Base-by-base conservation (phyloP, 1,284 basidiomycete species). In the Marasmius tenuissimus region DNA sequence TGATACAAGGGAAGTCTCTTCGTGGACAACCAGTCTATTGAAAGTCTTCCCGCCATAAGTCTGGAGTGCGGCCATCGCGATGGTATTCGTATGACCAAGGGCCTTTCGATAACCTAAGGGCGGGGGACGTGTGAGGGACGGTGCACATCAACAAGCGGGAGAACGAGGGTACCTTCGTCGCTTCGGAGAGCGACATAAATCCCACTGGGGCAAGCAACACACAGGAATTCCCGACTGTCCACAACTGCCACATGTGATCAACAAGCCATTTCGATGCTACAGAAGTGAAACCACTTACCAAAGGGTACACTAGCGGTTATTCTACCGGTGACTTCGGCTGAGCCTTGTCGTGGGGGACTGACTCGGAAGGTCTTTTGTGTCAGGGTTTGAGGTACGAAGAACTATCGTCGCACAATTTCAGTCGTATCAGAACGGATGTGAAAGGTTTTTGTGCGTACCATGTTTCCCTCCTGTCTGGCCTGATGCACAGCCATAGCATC, bases 21-120 rank as follows among this genome's bases (percentile, higher is more conserved):
- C 77, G 37, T 87, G 84, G 1, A 93, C 77, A 35, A 93, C 70
- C 59, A 93, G 80, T 66, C 85, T 88, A 70, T 90, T 87, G 72
- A 84, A 86, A 0, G 78, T 72, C 53, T 73, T 77, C 27, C 70
- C 57, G 12, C 71, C 74, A 27, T 72, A 37, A 4, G 71, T 71
- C 58, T 84, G 82, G 22, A 92, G 70, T 0, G 85, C 83, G 10
- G 83, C 77, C 55, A 93, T 77, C 22, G 81, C 79, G 3, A 75
- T 79, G 10, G 83, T 78, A 58, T 81, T 82, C 12, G 76, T 69
- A 61, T 80, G 76, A 14, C 75, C 69, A 4, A 93, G 72, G 10
- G 88, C 82, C 67, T 77, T 83, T 58, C 75, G 78, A 69, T 83
- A 90, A 11, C 80, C 89, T 91, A 58, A 48, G 51, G 58, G 48